Evolutionary conservation across 1,139 yeast species (phyloP).

Genomic region (Debaryomycetaceae sp.): DNA sequence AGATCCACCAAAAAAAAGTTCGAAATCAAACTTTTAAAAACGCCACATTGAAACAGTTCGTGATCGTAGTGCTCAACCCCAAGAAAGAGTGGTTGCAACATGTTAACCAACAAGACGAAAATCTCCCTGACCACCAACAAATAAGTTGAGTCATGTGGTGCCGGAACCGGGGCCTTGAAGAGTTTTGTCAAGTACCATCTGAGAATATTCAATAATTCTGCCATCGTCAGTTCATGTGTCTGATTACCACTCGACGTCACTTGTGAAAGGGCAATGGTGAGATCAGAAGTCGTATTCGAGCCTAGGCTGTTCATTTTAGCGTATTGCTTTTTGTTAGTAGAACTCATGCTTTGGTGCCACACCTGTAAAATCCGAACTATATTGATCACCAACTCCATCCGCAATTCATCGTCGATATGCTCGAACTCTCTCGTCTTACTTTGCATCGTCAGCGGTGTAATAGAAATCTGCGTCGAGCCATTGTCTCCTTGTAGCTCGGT

Average conservation of each 20-base stretch:
- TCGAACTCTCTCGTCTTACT: constrained; percentile 11
- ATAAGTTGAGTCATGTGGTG: constrained; percentile 12
- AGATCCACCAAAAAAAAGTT: constrained; percentile 23
- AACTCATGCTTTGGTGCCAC: constrained; percentile 20
- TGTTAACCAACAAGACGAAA: constrained; percentile 23
- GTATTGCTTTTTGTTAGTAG: constrained; percentile 10
- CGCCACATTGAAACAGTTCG: constrained; percentile 13
- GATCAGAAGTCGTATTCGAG: background rate
- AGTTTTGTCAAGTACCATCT: background rate
- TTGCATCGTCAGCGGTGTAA: background rate
- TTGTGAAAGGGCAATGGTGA: background rate
- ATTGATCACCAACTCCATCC: constrained; percentile 25
- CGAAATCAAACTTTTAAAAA: constrained; percentile 18
- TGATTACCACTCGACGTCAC: background rate
- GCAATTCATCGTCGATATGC: constrained; percentile 23
- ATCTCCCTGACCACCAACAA: constrained; percentile 26
- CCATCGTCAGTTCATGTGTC: background rate
- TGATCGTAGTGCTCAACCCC: constrained; percentile 11
- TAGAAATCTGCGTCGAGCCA: background rate
- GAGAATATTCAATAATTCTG: background rate
- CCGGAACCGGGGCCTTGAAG: constrained; percentile 12
- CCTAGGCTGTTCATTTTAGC: background rate
- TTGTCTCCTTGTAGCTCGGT: background rate
- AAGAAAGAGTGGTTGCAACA: constrained; percentile 18
- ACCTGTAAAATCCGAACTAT: constrained; percentile 21